A percentile compares a stretch with the other conserved stretches of the same genome.
These are phyloP conservation scores for Microthlaspi erraticum DNA, from an alignment of 345 rosid species.

Conservation along the genomic window DNA sequence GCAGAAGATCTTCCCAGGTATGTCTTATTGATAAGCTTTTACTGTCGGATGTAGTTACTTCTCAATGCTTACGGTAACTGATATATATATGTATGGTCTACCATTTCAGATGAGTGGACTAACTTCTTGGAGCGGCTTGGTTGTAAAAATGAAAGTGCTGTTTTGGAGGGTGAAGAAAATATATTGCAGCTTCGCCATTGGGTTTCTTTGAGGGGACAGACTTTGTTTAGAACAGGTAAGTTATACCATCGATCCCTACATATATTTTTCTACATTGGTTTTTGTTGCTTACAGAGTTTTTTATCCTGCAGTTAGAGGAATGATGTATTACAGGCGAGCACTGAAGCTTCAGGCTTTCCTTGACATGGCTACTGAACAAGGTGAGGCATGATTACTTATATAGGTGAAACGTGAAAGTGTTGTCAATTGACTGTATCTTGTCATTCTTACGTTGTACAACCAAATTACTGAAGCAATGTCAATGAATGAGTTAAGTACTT, in stretches of 20 bases:
- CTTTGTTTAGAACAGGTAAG: constrained; percentile 89
- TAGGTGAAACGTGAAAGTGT: constrained; percentile 8
- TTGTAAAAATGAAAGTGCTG: constrained; percentile 70
- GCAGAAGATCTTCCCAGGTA: constrained; percentile 97
- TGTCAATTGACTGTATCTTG: constrained; percentile 3
- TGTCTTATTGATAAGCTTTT: constrained; percentile 30
- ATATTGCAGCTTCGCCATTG: constrained; percentile 95
- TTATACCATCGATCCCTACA: constrained; percentile 28
- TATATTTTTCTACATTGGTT: constrained; percentile 13
- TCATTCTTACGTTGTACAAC: constrained; percentile 5
- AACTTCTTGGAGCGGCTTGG: constrained; percentile 87
- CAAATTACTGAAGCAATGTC: not conserved
- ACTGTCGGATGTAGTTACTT: constrained; percentile 7
- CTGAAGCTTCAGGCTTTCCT: constrained; percentile 98
- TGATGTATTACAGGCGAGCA: constrained; percentile 99
- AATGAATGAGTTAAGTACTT: constrained; percentile 22
- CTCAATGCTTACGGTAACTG: constrained; percentile 25
- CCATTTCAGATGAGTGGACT: constrained; percentile 86
- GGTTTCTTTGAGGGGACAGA: constrained; percentile 97
- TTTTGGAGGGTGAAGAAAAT: constrained; percentile 91
- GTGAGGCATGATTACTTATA: constrained; percentile 48
- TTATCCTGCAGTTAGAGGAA: constrained; percentile 81
- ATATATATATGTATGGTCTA: constrained; percentile 12
- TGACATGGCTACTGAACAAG: constrained; percentile 91
- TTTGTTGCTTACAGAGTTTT: constrained; percentile 32